Base-by-base conservation (phyloP, 257 asterid genomes). In the Scutellaria galericulata region DNA sequence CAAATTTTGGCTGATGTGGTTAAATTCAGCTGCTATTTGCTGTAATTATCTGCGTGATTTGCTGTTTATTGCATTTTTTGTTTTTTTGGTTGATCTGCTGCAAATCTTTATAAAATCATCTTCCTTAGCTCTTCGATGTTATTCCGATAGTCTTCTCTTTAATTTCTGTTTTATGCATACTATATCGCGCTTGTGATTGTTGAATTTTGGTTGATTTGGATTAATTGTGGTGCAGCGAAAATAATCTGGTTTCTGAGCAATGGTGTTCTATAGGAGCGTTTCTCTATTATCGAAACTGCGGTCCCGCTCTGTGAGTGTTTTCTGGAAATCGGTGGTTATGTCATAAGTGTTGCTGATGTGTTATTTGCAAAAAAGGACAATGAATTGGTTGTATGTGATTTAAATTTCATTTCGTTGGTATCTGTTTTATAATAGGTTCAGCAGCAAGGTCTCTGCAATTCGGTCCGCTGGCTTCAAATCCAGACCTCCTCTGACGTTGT, bases 391-490 rank as follows among this genome's bases (percentile, higher is more conserved):
- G 57, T 39, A 10, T 50, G 35, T 15, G 46, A 53, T 47, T 42
- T 40, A 24, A 2, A 6, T 54, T 51, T 12, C 7, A n/a, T 11
- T 48, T 47, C 24, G 18, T 18, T 64, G 48, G 37, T 13, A 64
- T 64, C 61, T 27, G 22, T 67, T 39, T 66, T 45, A 18, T 47
- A 13, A 44, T 57, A 92, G 97, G 89, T 66, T 70, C 96, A 86
- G 47, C 95, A 82, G 89, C 80, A 83, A 31, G 83, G 76, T 64
- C 75, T 86, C 56, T 61, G 82, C 75, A 82, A 80, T 66, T 88
- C 96, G 15, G 90, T 92, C 12, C 97, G 97, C 47, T 89, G 96
- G 96, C 87, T 92, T 75, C 97, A 92, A 86, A 84, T 92, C 75
- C 96, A 89, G 83, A 86, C 92, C 65, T 83, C 97, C 41, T 85